These are phyloP conservation scores for Simplicillium sp. DNA, from an alignment of 2,329 filamentous ascomycete genomes.

Conservation along the genomic window DNA sequence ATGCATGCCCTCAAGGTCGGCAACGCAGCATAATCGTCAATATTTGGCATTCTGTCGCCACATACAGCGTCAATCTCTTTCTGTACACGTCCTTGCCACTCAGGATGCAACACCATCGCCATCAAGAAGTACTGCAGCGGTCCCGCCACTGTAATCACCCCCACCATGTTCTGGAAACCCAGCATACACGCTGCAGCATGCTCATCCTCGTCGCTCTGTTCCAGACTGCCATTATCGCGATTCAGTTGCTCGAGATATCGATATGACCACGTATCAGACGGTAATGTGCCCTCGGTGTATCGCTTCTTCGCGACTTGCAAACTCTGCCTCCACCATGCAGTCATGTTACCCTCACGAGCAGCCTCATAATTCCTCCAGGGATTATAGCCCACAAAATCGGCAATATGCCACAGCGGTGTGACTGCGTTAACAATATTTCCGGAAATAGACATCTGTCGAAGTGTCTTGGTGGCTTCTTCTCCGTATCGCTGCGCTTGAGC, in stretches of 20 bases:
- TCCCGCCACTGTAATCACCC: constrained; percentile 38
- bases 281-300: constrained; percentile 28
- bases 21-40: constrained; percentile 37
- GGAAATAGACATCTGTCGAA: constrained; percentile 42
- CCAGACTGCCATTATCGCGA: constrained; percentile 26
- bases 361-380: constrained; percentile 38
- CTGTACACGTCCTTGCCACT: constrained; percentile 43
- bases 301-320: constrained; percentile 30
- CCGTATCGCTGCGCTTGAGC: constrained; percentile 34
- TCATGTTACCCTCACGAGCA: constrained; percentile 30
- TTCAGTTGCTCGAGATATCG: constrained; percentile 36
- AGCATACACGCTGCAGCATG: constrained; percentile 40
- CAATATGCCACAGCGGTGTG: constrained; percentile 36
- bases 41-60: constrained; percentile 40
- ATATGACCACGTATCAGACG: constrained; percentile 35
- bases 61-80: constrained; percentile 48
- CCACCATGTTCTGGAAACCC: constrained; percentile 40
- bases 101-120: constrained; percentile 41
- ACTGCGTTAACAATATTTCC: constrained; percentile 40
- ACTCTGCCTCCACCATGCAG: constrained; percentile 34
- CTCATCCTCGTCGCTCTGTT: constrained; percentile 32
- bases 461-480: constrained; percentile 34
- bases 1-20: constrained; percentile 45
- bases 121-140: constrained; percentile 42
- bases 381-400: constrained; percentile 27